phyloP scores from a whole-genome alignment of 352 stramenopile genomes.

The Blastocystis sp. region DNA sequence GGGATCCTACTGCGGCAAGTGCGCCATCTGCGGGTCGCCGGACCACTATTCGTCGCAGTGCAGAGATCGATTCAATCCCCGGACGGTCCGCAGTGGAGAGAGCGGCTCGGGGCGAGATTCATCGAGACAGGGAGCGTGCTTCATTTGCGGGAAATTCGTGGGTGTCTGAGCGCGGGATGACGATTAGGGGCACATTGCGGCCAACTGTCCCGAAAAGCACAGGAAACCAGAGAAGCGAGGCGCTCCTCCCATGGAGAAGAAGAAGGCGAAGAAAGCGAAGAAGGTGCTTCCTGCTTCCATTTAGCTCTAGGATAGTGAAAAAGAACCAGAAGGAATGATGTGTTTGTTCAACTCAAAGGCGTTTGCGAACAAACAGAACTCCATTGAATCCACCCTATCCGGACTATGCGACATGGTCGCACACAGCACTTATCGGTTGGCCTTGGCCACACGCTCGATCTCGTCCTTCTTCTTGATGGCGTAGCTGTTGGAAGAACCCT shows the following conservation, averaged over 20 bases:
- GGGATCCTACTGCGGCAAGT: background rate
- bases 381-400: too few species aligned
- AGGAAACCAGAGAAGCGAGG: background rate
- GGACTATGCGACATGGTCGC: conserved; percentile 95
- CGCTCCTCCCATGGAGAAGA: too few species aligned
- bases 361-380: too few species aligned
- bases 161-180: background rate
- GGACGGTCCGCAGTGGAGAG: conserved; percentile 6
- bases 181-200: conserved; percentile 29
- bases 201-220: conserved; percentile 16
- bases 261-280: too few species aligned
- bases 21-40: conserved; percentile 40
- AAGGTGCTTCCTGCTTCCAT: too few species aligned
- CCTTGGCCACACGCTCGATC: too few species aligned
- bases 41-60: conserved; percentile 25
- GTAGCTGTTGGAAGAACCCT: too few species aligned
- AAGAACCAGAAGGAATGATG: too few species aligned
- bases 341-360: conserved; percentile 3
- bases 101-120: background rate
- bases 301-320: too few species aligned
- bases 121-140: conserved; percentile 5
- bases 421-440: conserved; percentile 95
- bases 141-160: conserved; percentile 47
- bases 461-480: too few species aligned
- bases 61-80: conserved; percentile 18